Evolutionary conservation across 2,329 filamentous ascomycete species (phyloP).

Genomic region (Lasiodiplodia citricola): DNA sequence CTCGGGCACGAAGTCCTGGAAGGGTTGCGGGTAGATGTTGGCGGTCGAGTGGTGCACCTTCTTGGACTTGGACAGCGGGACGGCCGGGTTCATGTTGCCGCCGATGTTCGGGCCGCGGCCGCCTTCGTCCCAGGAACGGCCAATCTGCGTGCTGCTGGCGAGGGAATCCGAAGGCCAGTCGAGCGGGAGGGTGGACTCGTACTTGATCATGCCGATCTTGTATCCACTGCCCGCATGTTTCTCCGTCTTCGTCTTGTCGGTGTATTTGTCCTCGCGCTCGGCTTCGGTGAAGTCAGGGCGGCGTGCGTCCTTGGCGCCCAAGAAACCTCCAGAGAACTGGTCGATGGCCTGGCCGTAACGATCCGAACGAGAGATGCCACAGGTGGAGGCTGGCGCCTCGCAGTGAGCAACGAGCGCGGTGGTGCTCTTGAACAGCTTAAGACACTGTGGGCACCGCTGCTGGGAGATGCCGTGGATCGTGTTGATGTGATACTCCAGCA

Average conservation of each 20-base stretch:
- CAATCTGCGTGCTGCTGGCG: constrained; percentile 74
- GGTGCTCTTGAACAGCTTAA: constrained; percentile 46
- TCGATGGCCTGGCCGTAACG: constrained; percentile 45
- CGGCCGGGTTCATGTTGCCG: constrained; percentile 10
- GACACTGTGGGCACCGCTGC: constrained; percentile 47
- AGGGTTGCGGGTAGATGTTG: constrained; percentile 22
- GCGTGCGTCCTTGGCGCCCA: constrained; percentile 38
- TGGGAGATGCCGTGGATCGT: constrained; percentile 41
- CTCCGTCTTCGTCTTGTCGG: neutral
- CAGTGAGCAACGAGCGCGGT: constrained; percentile 48
- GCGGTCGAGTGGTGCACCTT: constrained; percentile 9
- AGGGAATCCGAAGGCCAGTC: constrained; percentile 23
- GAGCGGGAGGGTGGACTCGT: constrained; percentile 12
- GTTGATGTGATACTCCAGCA: constrained; percentile 45
- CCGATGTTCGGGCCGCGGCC: neutral
- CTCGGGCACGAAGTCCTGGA: constrained; percentile 6
- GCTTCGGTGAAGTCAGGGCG: constrained; percentile 35
- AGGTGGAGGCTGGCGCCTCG: constrained; percentile 41
- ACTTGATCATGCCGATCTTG: constrained; percentile 11
- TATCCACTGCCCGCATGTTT: neutral
- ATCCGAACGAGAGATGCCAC: constrained; percentile 42
- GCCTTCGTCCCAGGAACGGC: constrained; percentile 89
- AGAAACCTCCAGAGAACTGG: constrained; percentile 50
- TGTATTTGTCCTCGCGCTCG: neutral
- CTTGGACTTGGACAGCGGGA: constrained; percentile 8